phyloP scores from a whole-genome alignment of 257 asterid species.

The Nicotiana undulata region DNA sequence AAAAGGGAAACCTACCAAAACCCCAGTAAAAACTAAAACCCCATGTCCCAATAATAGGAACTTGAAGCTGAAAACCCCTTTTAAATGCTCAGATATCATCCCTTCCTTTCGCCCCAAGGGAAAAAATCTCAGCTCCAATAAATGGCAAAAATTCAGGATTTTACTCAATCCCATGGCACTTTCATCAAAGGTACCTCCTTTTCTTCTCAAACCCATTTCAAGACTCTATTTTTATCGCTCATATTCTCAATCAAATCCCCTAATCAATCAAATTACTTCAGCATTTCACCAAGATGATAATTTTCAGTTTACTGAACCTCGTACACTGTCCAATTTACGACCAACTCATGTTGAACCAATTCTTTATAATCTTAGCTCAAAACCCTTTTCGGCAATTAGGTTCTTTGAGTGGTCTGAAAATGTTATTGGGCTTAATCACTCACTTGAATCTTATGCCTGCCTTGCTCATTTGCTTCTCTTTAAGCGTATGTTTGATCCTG shows the following conservation, averaged over 20 bases:
- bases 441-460: constrained; percentile 18
- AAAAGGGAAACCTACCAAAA: background rate
- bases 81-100: too few relatives aligned
- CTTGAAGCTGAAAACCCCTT: too few relatives aligned
- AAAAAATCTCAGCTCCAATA: background rate
- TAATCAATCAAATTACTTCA: constrained; percentile 13
- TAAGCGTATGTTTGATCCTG: constrained; percentile 23
- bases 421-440: constrained; percentile 25
- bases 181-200: constrained; percentile 24
- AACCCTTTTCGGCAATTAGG: constrained; percentile 32
- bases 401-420: constrained; percentile 36
- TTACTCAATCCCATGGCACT: constrained; percentile 12
- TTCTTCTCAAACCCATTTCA: constrained; percentile 17
- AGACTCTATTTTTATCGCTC: constrained; percentile 5
- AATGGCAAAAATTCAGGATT: constrained; percentile 4
- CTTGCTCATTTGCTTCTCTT: constrained; percentile 21
- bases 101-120: too few relatives aligned
- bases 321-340: constrained; percentile 9
- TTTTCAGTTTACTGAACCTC: constrained; percentile 16
- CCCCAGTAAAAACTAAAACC: background rate
- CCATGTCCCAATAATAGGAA: too few relatives aligned
- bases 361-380: constrained; percentile 20
- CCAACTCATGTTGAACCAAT: constrained; percentile 21
- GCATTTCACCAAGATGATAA: constrained; percentile 15
- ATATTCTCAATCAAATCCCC: constrained; percentile 8